Conservation (phyloP, 345 rosid genomes). For the Toxicodendron radicans region DNA sequence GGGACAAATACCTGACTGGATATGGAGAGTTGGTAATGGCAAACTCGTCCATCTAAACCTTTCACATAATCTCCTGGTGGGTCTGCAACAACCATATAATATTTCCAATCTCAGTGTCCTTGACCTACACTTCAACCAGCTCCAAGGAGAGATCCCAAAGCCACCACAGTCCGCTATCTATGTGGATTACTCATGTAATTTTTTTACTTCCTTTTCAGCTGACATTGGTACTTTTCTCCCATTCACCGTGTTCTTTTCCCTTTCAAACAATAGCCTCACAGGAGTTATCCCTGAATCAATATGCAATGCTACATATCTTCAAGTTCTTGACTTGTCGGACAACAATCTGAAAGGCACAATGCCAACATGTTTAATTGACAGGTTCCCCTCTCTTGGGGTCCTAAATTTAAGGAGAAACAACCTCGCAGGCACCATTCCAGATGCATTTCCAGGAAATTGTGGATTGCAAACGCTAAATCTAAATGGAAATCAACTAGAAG, state of each 20-base stretch:
- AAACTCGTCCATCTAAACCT: conserved; percentile 6
- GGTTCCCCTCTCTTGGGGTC: conserved; percentile 11
- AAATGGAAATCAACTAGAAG: conserved; percentile 33
- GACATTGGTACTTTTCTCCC: conserved; percentile 17
- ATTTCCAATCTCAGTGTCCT: not conserved
- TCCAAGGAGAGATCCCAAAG: conserved; percentile 28
- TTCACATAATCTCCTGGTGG: conserved; percentile 17
- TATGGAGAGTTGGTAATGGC: conserved; percentile 21
- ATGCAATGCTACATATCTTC: conserved; percentile 24
- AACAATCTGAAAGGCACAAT: conserved; percentile 36
- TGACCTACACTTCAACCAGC: conserved; percentile 33
- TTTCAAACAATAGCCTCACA: conserved; percentile 29
- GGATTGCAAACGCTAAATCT: conserved; percentile 34
- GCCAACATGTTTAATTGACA: conserved; percentile 16
- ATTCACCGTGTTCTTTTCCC: conserved; percentile 23
- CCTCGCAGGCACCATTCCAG: conserved; percentile 21
- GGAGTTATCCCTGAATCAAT: conserved; percentile 40
- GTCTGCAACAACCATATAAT: conserved; percentile 16
- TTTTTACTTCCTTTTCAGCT: conserved; percentile 21
- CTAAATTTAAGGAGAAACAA: conserved; percentile 34
- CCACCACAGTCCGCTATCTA: not conserved
- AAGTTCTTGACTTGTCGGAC: conserved; percentile 39
- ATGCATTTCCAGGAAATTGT: conserved; percentile 20
- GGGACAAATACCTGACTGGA: conserved; percentile 48
- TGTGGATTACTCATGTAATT: conserved; percentile 38